Conservation (phyloP, 139 green algal species). For the Ostreobium quekettii region DNA sequence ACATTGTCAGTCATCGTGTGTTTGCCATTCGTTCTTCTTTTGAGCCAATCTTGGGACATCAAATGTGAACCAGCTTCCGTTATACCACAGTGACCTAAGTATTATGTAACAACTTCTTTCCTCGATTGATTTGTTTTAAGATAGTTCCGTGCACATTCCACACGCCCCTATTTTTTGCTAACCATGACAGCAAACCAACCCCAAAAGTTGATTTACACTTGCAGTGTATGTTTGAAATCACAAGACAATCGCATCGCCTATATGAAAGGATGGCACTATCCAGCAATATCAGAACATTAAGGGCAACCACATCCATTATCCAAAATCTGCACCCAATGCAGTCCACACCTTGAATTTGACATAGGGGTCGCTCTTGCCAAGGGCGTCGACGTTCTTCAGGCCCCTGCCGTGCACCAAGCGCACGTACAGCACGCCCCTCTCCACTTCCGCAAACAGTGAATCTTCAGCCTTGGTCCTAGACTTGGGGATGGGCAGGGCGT, state of each 20-base stretch:
- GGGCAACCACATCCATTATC: neutral
- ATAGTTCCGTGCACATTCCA: too few species aligned
- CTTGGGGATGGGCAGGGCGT: constrained; percentile 4
- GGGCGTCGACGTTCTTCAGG: constrained; percentile 16
- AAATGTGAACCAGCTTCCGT: neutral
- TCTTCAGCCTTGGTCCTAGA: neutral
- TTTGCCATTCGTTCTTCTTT: neutral
- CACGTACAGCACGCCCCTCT: neutral
- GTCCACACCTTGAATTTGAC: constrained; percentile 9
- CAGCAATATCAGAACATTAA: neutral
- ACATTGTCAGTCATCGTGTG: neutral
- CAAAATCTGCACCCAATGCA: neutral
- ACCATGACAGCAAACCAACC: neutral
- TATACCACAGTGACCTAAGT: too few species aligned
- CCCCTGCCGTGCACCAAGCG: neutral
- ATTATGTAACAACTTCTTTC: too few species aligned
- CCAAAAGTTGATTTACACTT: neutral
- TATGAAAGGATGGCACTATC: neutral
- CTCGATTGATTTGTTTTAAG: too few species aligned
- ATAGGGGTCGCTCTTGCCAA: constrained; percentile 13
- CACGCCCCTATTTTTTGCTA: too few species aligned
- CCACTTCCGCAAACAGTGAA: neutral
- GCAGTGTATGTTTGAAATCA: neutral
- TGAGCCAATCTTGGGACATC: neutral
- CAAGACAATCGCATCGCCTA: neutral